Evolutionary conservation across 495 filamentous ascomycete genomes (phyloP).

Genomic region (Xylaria acuta): DNA sequence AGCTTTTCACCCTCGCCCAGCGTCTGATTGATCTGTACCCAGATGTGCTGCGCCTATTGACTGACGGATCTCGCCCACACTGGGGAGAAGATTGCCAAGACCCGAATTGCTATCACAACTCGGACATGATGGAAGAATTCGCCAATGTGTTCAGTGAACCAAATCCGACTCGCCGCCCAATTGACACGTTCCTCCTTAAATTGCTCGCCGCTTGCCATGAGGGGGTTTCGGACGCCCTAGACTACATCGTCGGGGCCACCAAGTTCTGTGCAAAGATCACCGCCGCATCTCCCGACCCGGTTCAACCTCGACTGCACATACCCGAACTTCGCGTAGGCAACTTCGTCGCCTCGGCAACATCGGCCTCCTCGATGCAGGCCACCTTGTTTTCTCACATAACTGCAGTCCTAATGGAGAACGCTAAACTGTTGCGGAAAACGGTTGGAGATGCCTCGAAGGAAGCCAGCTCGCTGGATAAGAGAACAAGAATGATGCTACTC

Average conservation of each 20-base stretch:
- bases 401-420: conserved; percentile 31
- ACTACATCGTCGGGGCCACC: conserved; percentile 40
- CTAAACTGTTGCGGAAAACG: conserved; percentile 26
- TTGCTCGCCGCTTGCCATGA: conserved; percentile 43
- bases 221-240: conserved; percentile 36
- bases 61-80: conserved; percentile 21
- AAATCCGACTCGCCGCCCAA: conserved; percentile 13
- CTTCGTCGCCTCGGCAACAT: conserved; percentile 37
- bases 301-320: conserved; percentile 32
- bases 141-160: conserved; percentile 20
- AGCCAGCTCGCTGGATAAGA: conserved; percentile 18
- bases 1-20: conserved; percentile 39
- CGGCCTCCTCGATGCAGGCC: conserved; percentile 42
- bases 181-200: conserved; percentile 42
- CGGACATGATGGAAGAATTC: conserved; percentile 27
- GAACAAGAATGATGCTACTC: conserved; percentile 30
- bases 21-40: conserved; percentile 44
- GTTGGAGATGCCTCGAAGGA: conserved; percentile 2
- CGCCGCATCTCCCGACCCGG: conserved; percentile 23
- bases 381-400: conserved; percentile 38
- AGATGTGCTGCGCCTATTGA: conserved; percentile 29
- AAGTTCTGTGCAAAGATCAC: conserved; percentile 34
- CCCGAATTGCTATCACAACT: conserved; percentile 30
- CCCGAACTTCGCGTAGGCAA: conserved; percentile 43
- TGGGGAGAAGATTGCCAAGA: conserved; percentile 28